phyloP scores from a whole-genome alignment of 2,329 filamentous ascomycete genomes.

The Verticillium nubilum region DNA sequence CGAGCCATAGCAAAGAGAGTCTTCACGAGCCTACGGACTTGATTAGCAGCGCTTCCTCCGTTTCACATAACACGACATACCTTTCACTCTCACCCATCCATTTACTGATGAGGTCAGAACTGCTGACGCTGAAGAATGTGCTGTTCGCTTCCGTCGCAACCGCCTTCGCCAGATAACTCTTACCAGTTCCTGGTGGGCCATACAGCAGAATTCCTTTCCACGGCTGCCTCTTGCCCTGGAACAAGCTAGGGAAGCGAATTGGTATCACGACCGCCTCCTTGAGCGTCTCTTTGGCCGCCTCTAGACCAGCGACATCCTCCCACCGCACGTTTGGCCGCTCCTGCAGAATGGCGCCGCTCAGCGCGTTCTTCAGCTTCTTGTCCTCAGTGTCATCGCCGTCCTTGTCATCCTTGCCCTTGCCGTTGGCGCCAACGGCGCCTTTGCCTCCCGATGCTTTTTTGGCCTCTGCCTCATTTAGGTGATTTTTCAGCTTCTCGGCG shows the following conservation, averaged over 20 bases:
- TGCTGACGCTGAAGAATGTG: slow-evolving; percentile 98
- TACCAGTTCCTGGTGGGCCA: slow-evolving; percentile 93
- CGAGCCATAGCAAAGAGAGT: slow-evolving; percentile 96
- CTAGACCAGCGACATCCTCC: slow-evolving; percentile 96
- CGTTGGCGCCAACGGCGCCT: slow-evolving; percentile 62
- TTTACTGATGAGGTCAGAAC: slow-evolving; percentile 94
- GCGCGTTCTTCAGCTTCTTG: slow-evolving; percentile 89
- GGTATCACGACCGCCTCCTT: slow-evolving; percentile 97
- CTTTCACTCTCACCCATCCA: slow-evolving; percentile 99
- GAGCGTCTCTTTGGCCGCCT: slow-evolving; percentile 89
- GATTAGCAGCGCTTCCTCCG: background rate
- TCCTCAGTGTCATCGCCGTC: slow-evolving; percentile 79
- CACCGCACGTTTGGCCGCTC: slow-evolving; percentile 96
- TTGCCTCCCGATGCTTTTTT: slow-evolving; percentile 65
- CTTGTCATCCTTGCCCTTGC: slow-evolving; percentile 54
- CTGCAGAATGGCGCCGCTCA: slow-evolving; percentile 86
- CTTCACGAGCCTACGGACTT: slow-evolving; percentile 70
- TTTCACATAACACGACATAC: slow-evolving; percentile 38
- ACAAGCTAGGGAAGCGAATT: slow-evolving; percentile 96
- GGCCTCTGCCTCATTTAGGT: slow-evolving; percentile 69
- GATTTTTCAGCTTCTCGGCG: slow-evolving; percentile 94
- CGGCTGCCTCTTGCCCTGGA: slow-evolving; percentile 91
- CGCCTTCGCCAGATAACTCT: slow-evolving; percentile 95
- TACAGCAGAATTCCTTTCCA: slow-evolving; percentile 98
- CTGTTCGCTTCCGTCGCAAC: slow-evolving; percentile 98